Conservation (phyloP, 2,329 filamentous ascomycete species). For the Fusarium algeriense region DNA sequence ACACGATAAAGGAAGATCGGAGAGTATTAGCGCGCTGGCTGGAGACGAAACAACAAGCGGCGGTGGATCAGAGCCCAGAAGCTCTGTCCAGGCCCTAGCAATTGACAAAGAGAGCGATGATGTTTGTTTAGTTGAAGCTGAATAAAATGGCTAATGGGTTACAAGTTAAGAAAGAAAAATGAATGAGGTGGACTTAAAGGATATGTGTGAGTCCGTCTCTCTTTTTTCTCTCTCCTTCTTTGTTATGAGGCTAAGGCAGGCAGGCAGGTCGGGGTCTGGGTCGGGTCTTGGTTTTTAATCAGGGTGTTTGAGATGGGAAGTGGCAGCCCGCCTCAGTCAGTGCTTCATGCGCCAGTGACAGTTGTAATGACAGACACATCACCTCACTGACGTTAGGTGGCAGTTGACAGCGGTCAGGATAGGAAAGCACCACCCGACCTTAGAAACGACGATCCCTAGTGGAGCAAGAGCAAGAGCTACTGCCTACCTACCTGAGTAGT, state of each 20-base stretch:
- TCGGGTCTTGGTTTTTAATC: not conserved
- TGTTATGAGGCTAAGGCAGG: conserved; percentile 1
- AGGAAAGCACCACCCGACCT: conserved; percentile 2
- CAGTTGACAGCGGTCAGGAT: conserved; percentile 10
- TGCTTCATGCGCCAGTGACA: not conserved
- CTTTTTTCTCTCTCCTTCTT: conserved; percentile 6
- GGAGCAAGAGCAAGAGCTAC: conserved; percentile 5
- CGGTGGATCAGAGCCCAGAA: conserved; percentile 45
- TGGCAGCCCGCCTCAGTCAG: not conserved
- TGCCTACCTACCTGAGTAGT: not conserved
- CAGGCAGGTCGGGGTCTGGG: not conserved
- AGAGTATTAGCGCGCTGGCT: conserved; percentile 28
- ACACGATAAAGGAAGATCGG: conserved; percentile 31
- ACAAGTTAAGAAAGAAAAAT: not conserved
- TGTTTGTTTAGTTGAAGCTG: not conserved
- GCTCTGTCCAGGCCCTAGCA: conserved; percentile 34
- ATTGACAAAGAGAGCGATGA: conserved; percentile 27
- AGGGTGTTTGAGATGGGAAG: not conserved
- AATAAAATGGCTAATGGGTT: not conserved
- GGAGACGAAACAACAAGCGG: conserved; percentile 18
- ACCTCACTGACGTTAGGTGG: not conserved
- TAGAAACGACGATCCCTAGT: conserved; percentile 12
- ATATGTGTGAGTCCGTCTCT: not conserved
- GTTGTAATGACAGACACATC: not conserved
- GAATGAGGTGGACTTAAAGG: not conserved